Conservation (phyloP, 2,329 filamentous ascomycete genomes). For the Aspergillus fischeri region DNA sequence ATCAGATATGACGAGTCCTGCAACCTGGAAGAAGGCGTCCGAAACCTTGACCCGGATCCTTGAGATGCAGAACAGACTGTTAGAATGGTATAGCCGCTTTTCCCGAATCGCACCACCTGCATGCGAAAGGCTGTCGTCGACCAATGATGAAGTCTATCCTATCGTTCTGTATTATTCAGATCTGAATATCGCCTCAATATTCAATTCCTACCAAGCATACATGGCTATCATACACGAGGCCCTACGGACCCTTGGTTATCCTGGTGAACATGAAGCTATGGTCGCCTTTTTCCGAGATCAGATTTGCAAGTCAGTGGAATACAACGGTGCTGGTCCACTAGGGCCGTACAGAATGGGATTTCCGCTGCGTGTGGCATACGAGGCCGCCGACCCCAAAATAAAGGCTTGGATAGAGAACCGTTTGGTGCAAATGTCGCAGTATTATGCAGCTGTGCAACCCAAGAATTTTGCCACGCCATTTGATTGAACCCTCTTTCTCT, state of each 20-base stretch:
- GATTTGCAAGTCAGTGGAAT: conserved; percentile 30
- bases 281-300: conserved; percentile 23
- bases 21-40: conserved; percentile 11
- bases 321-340: conserved; percentile 18
- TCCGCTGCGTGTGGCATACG: conserved; percentile 22
- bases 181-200: conserved; percentile 19
- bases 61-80: conserved; percentile 17
- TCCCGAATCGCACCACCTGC: conserved; percentile 15
- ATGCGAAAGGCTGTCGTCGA: conserved; percentile 15
- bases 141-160: conserved; percentile 17
- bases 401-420: conserved; percentile 22
- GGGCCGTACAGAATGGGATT: conserved; percentile 27
- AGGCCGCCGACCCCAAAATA: conserved; percentile 21
- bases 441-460: conserved; percentile 21
- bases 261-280: conserved; percentile 21
- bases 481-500: neutral
- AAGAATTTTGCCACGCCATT: conserved; percentile 9
- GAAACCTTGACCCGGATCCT: conserved; percentile 14
- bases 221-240: conserved; percentile 26
- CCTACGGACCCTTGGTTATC: conserved; percentile 16
- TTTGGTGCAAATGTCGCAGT: conserved; percentile 20
- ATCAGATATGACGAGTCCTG: conserved; percentile 8
- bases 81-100: conserved; percentile 20
- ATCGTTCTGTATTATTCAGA: conserved; percentile 20
- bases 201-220: conserved; percentile 24